phyloP scores from a whole-genome alignment of 371 early-diverging fungal genomes.

The Mortierella sp. region DNA sequence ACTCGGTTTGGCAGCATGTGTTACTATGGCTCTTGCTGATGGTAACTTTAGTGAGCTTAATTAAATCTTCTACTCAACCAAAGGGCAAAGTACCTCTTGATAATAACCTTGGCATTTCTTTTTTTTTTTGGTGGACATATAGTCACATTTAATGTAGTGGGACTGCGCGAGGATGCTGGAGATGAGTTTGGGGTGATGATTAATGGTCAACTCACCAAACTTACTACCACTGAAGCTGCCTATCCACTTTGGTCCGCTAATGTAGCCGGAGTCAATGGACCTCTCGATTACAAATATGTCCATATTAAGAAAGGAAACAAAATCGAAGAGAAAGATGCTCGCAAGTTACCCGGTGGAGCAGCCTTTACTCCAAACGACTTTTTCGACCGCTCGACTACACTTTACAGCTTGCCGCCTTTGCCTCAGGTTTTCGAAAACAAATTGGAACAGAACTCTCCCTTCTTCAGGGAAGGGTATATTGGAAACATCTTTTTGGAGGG shows the following conservation, averaged over 20 bases:
- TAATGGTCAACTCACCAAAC: slow-evolving; percentile 42
- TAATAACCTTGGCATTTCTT: background rate
- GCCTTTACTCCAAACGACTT: slow-evolving; percentile 66
- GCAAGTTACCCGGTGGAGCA: slow-evolving; percentile 57
- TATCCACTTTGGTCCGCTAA: slow-evolving; percentile 56
- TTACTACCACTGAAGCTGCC: slow-evolving; percentile 26
- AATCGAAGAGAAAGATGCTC: slow-evolving; percentile 25
- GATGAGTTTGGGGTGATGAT: slow-evolving; percentile 43
- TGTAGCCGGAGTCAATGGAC: slow-evolving; percentile 36
- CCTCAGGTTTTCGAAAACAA: slow-evolving; percentile 64
- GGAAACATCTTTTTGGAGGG: slow-evolving; percentile 42
- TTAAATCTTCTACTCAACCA: background rate
- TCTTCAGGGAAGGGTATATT: slow-evolving; percentile 45
- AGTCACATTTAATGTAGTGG: slow-evolving; percentile 55
- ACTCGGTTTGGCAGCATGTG: slow-evolving; percentile 50
- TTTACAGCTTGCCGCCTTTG: slow-evolving; percentile 60
- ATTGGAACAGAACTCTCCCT: slow-evolving; percentile 37
- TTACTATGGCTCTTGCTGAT: slow-evolving; percentile 45
- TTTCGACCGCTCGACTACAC: slow-evolving; percentile 62
- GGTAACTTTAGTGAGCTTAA: slow-evolving; percentile 18
- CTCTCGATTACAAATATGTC: slow-evolving; percentile 44
- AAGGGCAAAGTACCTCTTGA: background rate
- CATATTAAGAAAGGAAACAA: slow-evolving; percentile 28
- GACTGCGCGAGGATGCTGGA: slow-evolving; percentile 22
- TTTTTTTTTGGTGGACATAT: background rate